Conservation (phyloP, 768 basidiomycete species). For the Russula foetens region DNA sequence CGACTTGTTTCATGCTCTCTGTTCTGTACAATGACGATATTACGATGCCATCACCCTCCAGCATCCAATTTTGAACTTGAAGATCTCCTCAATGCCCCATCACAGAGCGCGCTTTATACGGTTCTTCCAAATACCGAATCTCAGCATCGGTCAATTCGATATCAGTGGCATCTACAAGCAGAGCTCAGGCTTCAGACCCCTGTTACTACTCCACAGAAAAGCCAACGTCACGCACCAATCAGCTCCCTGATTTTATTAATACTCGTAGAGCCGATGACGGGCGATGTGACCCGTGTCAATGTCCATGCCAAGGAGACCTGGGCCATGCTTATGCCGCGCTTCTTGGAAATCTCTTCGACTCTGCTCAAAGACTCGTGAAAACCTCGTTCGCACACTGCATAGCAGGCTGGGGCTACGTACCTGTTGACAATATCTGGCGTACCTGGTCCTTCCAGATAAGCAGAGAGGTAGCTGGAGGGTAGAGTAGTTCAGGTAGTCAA, state of each 20-base stretch:
- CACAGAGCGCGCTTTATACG: slow-evolving; percentile 17
- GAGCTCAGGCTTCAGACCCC: background rate
- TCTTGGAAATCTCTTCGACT: slow-evolving; percentile 34
- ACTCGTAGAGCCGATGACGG: slow-evolving; percentile 13
- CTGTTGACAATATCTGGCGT: slow-evolving; percentile 13
- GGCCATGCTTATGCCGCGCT: slow-evolving; percentile 34
- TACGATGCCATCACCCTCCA: no score
- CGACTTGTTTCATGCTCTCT: no score
- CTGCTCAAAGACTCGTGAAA: slow-evolving; percentile 16
- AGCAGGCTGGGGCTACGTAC: background rate
- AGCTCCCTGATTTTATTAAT: slow-evolving; percentile 15
- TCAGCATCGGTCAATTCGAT: slow-evolving; percentile 12
- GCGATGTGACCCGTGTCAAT: slow-evolving; percentile 1
- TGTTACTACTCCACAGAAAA: no score
- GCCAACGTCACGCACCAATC: slow-evolving; percentile 5
- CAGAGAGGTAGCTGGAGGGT: background rate
- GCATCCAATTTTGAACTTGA: no score
- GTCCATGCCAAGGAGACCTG: slow-evolving; percentile 35
- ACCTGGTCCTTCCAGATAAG: background rate
- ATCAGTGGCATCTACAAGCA: slow-evolving; percentile 3
- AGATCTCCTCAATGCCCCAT: background rate
- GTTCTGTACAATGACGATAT: no score
- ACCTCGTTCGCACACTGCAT: background rate
- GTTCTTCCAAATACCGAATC: slow-evolving; percentile 13
- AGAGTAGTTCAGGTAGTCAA: background rate